A percentile compares a stretch with the other conserved stretches of the same genome.
Evolutionary conservation across 495 filamentous ascomycete genomes (phyloP).

Genomic region (Penicillium malachiteum): DNA sequence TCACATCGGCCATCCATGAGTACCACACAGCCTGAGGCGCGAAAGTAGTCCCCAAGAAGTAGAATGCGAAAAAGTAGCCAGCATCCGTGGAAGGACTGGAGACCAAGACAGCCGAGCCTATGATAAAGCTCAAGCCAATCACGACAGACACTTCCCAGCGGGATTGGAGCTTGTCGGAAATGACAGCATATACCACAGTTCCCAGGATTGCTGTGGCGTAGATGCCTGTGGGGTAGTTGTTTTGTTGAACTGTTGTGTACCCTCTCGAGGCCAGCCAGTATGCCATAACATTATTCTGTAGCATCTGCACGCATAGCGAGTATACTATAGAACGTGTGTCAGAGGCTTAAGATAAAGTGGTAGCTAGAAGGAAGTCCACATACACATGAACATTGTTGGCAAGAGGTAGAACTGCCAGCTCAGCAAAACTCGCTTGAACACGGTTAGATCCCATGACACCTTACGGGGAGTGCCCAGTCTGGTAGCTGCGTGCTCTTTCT

Average conservation of each 20-base stretch:
- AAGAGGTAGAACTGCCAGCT: slow-evolving; percentile 40
- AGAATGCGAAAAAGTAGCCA: slow-evolving; percentile 34
- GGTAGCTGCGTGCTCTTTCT: slow-evolving; percentile 31
- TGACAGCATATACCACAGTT: slow-evolving; percentile 31
- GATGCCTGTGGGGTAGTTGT: slow-evolving; percentile 35
- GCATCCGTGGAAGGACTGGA: slow-evolving; percentile 20
- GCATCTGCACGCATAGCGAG: slow-evolving; percentile 32
- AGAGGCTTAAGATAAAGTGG: neutral
- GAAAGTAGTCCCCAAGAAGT: slow-evolving; percentile 34
- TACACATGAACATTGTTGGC: slow-evolving; percentile 37
- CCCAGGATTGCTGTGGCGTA: slow-evolving; percentile 35
- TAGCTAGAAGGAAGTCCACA: neutral
- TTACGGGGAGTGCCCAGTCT: slow-evolving; percentile 23
- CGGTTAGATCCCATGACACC: slow-evolving; percentile 31
- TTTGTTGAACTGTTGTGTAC: slow-evolving; percentile 34
- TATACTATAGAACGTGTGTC: slow-evolving; percentile 19
- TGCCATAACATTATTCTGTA: slow-evolving; percentile 38
- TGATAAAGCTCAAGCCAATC: slow-evolving; percentile 33
- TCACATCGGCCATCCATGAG: slow-evolving; percentile 38
- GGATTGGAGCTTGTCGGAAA: slow-evolving; percentile 35
- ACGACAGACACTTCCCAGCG: slow-evolving; percentile 37
- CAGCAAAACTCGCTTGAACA: slow-evolving; percentile 29
- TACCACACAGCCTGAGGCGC: slow-evolving; percentile 40
- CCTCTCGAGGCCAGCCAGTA: slow-evolving; percentile 37
- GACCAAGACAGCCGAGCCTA: slow-evolving; percentile 34